Evolutionary conservation across 2,329 filamentous ascomycete species (phyloP).

Genomic region (Ophiosphaerella korrae): DNA sequence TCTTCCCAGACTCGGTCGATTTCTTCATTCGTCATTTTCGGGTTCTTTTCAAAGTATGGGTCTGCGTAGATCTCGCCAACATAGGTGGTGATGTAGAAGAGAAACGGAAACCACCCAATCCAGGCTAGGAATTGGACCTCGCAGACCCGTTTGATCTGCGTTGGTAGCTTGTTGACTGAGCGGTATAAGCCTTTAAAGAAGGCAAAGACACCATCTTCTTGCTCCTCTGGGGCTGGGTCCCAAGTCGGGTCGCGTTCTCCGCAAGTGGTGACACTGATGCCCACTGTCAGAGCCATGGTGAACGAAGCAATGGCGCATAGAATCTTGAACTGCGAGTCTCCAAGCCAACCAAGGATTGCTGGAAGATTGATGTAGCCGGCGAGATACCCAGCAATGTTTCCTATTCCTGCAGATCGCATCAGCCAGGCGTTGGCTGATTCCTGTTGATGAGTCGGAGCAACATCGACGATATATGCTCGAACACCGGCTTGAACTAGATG

Average conservation of each 20-base stretch:
- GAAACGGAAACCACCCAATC: slow-evolving; percentile 94
- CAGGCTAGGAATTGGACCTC: slow-evolving; percentile 70
- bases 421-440: slow-evolving; percentile 95
- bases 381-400: slow-evolving; percentile 89
- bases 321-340: slow-evolving; percentile 89
- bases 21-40: slow-evolving; percentile 75
- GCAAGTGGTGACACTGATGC: slow-evolving; percentile 71
- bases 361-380: slow-evolving; percentile 85
- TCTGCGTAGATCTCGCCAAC: slow-evolving; percentile 92
- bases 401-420: slow-evolving; percentile 80
- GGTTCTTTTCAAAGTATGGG: slow-evolving; percentile 76
- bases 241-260: slow-evolving; percentile 79
- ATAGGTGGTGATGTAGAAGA: slow-evolving; percentile 95
- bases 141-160: slow-evolving; percentile 82
- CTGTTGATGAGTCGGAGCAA: slow-evolving; percentile 89
- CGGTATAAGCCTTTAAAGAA: slow-evolving; percentile 82
- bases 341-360: slow-evolving; percentile 75
- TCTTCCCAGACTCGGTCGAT: slow-evolving; percentile 81
- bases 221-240: slow-evolving; percentile 62
- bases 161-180: slow-evolving; percentile 78
- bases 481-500: slow-evolving; percentile 83
- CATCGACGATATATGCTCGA: slow-evolving; percentile 91
- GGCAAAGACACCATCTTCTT: slow-evolving; percentile 67
- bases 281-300: slow-evolving; percentile 70
- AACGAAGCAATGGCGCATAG: slow-evolving; percentile 85